Base-by-base conservation (phyloP, 2,329 filamentous ascomycete species). In the Cytospora mali region DNA sequence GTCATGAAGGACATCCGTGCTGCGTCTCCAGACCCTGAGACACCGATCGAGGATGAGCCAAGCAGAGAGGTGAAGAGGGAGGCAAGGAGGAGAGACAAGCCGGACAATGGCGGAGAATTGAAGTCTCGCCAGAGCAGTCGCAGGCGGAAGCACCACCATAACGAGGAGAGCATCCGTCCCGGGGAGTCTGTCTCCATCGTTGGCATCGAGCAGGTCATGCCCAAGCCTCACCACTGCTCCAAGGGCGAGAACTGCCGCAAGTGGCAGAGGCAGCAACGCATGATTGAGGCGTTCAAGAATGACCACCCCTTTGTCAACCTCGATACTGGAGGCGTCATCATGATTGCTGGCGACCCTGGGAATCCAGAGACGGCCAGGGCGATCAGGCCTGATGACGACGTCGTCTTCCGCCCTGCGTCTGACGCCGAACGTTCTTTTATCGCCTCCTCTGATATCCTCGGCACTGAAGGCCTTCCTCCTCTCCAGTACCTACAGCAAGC, bases 121-220 rank as follows among this genome's bases (percentile, higher is more conserved):
- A 79, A 76, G 69, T 76, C 77, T 64, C 77, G 75, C 72, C 71
- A 70, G 42, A 77, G 72, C 66, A 72, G 75, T 50, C 75, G 74
- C 52, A 72, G 73, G 48, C 75, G 74, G 62, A 75, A 75, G 67
- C 77, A 75, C 62, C 69, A 73, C 9, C 74, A 79, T 14, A 74
- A 79, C 58, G 85, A 87, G 66, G 89, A 93, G 69, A 77, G 85
- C 53, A 89, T 95, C 72, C 88, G 88, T 1, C 92, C 92, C 2
- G 84, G 88, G 63, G 91, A 96, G 74, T 94, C 92, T 1, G 88
- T 95, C 4, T 96, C 92, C 0, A 96, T 96, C 69, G 92, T 97
- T 35, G 93, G 90, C 29, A 96, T 96, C 66, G 93, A 97, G 76
- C 92, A 96, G 75, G 80, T 95, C 59, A 83, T 96, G 60, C 93